A percentile compares a stretch with the other conserved stretches of the same genome.
These are phyloP conservation scores for Lactifluus hygrophoroides DNA, from an alignment of 768 basidiomycete species.

Conservation along the genomic window DNA sequence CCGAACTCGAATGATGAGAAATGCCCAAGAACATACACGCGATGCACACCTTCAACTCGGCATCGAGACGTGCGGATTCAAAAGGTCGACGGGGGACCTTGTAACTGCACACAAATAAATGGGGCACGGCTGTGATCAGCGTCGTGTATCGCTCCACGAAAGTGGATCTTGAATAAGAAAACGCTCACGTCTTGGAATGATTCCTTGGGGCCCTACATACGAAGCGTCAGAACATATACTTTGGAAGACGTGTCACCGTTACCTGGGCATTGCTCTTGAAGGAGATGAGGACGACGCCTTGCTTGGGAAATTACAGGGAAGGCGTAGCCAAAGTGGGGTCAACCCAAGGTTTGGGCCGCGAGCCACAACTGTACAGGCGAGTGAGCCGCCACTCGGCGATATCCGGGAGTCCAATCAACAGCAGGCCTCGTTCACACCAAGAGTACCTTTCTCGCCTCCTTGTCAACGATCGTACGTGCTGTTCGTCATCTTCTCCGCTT, in stretches of 20 bases:
- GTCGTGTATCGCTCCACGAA: constrained; percentile 52
- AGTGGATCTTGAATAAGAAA: constrained; percentile 55
- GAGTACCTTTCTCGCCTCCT: not conserved
- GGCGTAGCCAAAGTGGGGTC: constrained; percentile 28
- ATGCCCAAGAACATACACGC: not conserved
- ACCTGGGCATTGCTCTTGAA: constrained; percentile 84
- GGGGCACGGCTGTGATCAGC: constrained; percentile 63
- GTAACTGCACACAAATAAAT: constrained; percentile 58
- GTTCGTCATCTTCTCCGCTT: constrained; percentile 13
- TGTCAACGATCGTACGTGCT: constrained; percentile 34
- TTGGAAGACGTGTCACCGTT: constrained; percentile 28
- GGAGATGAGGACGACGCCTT: constrained; percentile 22
- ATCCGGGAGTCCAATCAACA: constrained; percentile 40
- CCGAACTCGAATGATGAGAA: not conserved
- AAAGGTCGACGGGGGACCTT: constrained; percentile 98
- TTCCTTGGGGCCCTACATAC: constrained; percentile 75
- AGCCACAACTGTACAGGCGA: constrained; percentile 60
- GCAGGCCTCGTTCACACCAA: no score
- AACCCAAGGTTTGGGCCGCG: constrained; percentile 25
- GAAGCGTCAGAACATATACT: constrained; percentile 21
- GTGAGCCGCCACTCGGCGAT: constrained; percentile 54
- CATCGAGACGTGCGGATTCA: constrained; percentile 97
- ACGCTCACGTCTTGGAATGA: constrained; percentile 88
- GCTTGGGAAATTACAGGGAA: constrained; percentile 19
- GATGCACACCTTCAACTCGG: constrained; percentile 82